Evolutionary conservation across 139 green algal genomes (phyloP), one percentile per base, ranked within the genome.

Genomic region (Chlamydomonas eustigma): DNA sequence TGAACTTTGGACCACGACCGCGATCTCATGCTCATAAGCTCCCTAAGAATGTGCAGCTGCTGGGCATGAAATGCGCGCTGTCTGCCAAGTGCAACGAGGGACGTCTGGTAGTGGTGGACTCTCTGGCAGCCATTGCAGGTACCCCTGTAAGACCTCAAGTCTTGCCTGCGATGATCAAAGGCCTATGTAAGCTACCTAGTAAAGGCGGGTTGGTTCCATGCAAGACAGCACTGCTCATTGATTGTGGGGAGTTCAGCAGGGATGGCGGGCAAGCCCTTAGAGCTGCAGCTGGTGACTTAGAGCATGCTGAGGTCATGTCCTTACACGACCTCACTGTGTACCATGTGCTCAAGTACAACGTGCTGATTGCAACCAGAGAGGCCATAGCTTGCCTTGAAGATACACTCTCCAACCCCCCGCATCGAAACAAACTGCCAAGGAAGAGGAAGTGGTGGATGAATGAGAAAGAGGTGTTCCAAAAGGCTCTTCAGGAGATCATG

Each of bases 11-110:
- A 6, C 94, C 94, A 1, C 79, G 88, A 28, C 81, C 86, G 1
- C 85, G 94, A 58, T 91, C 81, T 0, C 90, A 97, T 74, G 91
- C 82, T 22, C 85, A 93, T 77, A 71, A 65, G 22, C 87, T 97
- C 31, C 84, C 86, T 34, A 74, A 73, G 28, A 18, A 28, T 31
- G 35, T 78, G 2, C 78, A 65, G 36, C 66, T 79, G 73, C 80
- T 96, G 44, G 94, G 88, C 3, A 84, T 98, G 63, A 90, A 89
- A 64, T 93, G 88, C 71, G 94, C 94, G 18, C 85, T 98, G 31
- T 94, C 91, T 2, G 92, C 92, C 38, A 94, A 93, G 71, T 79
- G 84, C 4, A 78, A 82, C 37, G 92, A 97, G 78, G 87, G 91
- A 2, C 80, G 90, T 2, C 78, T 97, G 37, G 58, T 93, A 28